phyloP scores from a whole-genome alignment of 108 stramenopile species.

The Discostella stelligeroides region DNA sequence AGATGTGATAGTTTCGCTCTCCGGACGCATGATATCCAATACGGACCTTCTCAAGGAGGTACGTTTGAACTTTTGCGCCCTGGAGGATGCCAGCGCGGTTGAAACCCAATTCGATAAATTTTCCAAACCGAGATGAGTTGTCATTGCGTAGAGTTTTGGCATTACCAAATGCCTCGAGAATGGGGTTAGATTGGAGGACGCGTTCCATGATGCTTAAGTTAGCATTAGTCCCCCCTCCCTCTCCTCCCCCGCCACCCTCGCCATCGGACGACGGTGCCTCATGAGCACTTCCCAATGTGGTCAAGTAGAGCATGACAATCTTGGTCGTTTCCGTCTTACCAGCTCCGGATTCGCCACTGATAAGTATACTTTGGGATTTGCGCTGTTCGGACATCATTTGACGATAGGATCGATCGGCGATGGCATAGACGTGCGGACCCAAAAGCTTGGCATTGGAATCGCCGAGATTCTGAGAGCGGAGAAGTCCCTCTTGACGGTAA shows the following conservation, averaged over 20 bases:
- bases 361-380: conserved; percentile 90
- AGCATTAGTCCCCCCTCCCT: conserved; percentile 51
- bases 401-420: conserved; percentile 90
- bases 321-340: conserved; percentile 98
- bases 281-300: conserved; percentile 74
- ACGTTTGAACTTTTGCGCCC: conserved; percentile 95
- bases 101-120: conserved; percentile 98
- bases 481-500: conserved; percentile 84
- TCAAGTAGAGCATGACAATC: conserved; percentile 94
- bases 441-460: conserved; percentile 52
- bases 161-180: conserved; percentile 99
- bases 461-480: conserved; percentile 79
- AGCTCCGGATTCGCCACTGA: conserved; percentile 93
- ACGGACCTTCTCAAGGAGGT: conserved; percentile 97
- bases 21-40: conserved; percentile 88
- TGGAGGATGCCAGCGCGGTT: conserved; percentile 85
- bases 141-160: conserved; percentile 99
- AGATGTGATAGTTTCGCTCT: conserved; percentile 94
- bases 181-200: conserved; percentile 96
- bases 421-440: conserved; percentile 93
- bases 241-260: conserved; percentile 28
- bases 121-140: conserved; percentile 99
- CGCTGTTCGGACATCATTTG: conserved; percentile 87
- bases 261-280: conserved; percentile 6
- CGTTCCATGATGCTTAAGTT: conserved; percentile 88